Conservation (phyloP, 2,329 filamentous ascomycete genomes). For the Fusarium mexicanum region DNA sequence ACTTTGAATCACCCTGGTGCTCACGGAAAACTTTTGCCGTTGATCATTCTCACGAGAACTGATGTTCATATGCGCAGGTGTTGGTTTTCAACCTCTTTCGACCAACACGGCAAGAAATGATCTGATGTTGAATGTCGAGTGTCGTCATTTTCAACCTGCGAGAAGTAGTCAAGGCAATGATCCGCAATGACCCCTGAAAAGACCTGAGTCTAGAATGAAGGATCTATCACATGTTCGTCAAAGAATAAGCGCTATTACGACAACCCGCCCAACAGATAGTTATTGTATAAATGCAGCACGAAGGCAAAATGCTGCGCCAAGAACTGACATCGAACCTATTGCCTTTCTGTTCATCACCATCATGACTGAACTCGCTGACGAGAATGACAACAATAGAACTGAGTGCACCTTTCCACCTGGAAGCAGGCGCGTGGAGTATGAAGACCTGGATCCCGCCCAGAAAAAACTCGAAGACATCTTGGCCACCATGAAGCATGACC, state of each 20-base stretch:
- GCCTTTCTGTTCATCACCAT: fast-evolving
- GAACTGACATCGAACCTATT: not conserved
- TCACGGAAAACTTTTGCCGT: not conserved
- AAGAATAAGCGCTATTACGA: not conserved
- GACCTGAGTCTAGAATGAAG: slow-evolving; percentile 5
- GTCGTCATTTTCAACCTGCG: not conserved
- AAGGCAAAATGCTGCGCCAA: not conserved
- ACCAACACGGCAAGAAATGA: not conserved
- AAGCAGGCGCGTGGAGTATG: not conserved
- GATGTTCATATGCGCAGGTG: not conserved
- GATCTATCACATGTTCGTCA: not conserved
- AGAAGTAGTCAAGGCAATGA: not conserved
- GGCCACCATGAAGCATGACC: not conserved
- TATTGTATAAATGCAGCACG: not conserved
- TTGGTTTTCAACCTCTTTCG: not conserved
- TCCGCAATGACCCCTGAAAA: not conserved
- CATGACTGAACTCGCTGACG: not conserved
- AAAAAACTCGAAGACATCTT: not conserved
- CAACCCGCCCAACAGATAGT: too few species aligned
- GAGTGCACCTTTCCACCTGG: not conserved
- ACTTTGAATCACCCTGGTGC: not conserved
- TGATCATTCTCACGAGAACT: not conserved
- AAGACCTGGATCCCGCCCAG: not conserved
- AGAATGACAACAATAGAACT: not conserved
- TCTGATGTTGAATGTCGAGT: not conserved